Evolutionary conservation across 371 early-diverging fungal genomes (phyloP).

Genomic region (Gilbertella persicaria): DNA sequence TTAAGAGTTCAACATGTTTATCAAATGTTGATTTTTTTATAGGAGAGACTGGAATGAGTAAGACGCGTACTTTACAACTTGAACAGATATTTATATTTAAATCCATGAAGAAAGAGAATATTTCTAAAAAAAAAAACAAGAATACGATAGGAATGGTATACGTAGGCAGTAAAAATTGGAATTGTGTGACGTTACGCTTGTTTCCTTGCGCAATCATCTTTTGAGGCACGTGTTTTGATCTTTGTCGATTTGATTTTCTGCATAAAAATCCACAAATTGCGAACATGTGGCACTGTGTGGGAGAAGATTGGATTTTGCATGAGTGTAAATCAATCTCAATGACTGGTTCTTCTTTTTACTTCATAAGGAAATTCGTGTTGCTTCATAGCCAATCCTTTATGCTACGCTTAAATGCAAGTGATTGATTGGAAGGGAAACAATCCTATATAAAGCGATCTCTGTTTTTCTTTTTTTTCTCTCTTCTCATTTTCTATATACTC

Average conservation of each 20-base stretch:
- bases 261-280: too few relatives aligned
- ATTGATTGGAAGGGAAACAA: neutral
- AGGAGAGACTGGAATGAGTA: slow-evolving; percentile 77
- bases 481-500: neutral
- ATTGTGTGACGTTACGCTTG: too few relatives aligned
- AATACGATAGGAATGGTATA: neutral
- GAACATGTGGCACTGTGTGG: too few relatives aligned
- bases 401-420: neutral
- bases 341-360: slow-evolving; percentile 5
- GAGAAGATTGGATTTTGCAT: slow-evolving; percentile 2
- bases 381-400: neutral
- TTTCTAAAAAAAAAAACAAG: neutral
- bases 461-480: neutral
- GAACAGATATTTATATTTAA: slow-evolving; percentile 53
- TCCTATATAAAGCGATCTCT: neutral
- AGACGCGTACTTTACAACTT: slow-evolving; percentile 66
- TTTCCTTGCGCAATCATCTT: too few relatives aligned
- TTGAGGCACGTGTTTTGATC: too few relatives aligned
- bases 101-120: slow-evolving; percentile 25
- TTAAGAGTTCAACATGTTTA: slow-evolving; percentile 65
- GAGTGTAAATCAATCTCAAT: slow-evolving; percentile 8
- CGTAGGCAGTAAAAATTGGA: too few relatives aligned
- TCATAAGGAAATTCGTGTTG: neutral
- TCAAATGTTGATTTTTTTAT: slow-evolving; percentile 68
- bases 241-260: too few relatives aligned